Evolutionary conservation across 2,329 filamentous ascomycete species (phyloP).

Genomic region (Sporothrix humicola): DNA sequence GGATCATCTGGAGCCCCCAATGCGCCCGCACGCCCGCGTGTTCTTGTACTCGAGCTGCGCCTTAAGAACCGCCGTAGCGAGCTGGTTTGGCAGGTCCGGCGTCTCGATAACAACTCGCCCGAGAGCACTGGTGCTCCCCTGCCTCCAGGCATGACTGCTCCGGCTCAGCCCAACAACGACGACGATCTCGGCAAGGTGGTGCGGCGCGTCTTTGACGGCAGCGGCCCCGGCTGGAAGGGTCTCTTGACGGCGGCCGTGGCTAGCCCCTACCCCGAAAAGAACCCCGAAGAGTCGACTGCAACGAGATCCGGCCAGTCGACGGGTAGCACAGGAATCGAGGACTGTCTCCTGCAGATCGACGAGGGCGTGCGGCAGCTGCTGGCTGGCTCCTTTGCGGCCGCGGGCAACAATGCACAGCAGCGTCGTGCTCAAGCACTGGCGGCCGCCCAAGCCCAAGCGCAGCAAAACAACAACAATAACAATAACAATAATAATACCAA

Average conservation of each 20-base stretch:
- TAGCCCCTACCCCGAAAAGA: conserved; percentile 41
- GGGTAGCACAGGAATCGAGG: conserved; percentile 50
- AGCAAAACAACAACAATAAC: conserved; percentile 29
- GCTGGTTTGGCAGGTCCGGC: conserved; percentile 59
- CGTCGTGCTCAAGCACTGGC: conserved; percentile 30
- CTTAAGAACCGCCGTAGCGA: conserved; percentile 56
- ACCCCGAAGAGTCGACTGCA: neutral
- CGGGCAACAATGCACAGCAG: conserved; percentile 33
- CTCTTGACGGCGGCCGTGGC: conserved; percentile 55
- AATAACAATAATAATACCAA: neutral
- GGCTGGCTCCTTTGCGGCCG: conserved; percentile 30
- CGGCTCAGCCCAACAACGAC: conserved; percentile 35
- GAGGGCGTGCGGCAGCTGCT: conserved; percentile 51
- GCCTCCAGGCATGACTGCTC: neutral
- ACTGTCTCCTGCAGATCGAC: conserved; percentile 55
- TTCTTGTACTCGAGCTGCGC: conserved; percentile 59
- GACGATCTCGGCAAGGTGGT: conserved; percentile 50
- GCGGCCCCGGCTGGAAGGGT: conserved; percentile 55
- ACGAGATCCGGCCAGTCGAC: neutral
- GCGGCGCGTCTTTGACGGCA: conserved; percentile 53
- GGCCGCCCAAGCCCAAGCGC: conserved; percentile 40
- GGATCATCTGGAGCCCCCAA: conserved; percentile 30
- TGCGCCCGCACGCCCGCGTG: conserved; percentile 41
- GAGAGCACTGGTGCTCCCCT: conserved; percentile 7
- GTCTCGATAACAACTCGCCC: conserved; percentile 41